Evolutionary conservation across 1,139 yeast species (phyloP), one percentile per base, ranked within the genome.

Genomic region (Geotrichum klebahnii): DNA sequence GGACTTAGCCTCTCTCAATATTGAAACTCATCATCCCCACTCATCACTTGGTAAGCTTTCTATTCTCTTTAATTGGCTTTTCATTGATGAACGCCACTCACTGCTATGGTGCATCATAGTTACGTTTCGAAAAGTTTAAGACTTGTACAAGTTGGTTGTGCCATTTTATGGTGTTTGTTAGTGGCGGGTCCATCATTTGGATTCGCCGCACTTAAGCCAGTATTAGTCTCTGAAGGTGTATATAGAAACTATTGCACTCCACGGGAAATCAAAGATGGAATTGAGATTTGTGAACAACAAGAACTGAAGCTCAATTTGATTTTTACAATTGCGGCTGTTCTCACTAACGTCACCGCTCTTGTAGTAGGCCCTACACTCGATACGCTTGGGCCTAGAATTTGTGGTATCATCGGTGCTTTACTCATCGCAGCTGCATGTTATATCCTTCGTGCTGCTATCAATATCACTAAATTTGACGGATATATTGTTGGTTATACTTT

Each of bases 101-200:
- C n/a, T n/a, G n/a, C n/a, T n/a, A 50, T 50, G 53, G 48, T 37
- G 20, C 53, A 50, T 23, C 53, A 50, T 14, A 32, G 43, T 23
- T 26, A 28, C n/a, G 49, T 50, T 17, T 46, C 53, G 19, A 50
- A 36, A 26, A 50, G 47, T 38, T 32, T 50, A 4, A 23, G 85
- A 81, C 46, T 55, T 28, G 38, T 45, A 9, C 89, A 82, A 63
- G 74, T 82, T 12, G 52, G 64, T 6, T 85, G 95, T 66, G 90
- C 97, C 32, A 79, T 87, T 31, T 57, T 75, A 0, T 89, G 96
- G 96, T 89, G 97, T 68, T 70, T 89, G 24, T 71, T 88, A 35
- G 90, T 96, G 1, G 96, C 96, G 0, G 97, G 97, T 1, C 89
- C 95, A 0, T 83, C 89, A 8, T 90, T 90, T 72, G 73, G 97